Evolutionary conservation across 257 asterid species (phyloP), one percentile per base, ranked within the genome.

Genomic region (Fraxinus quadrangulata): DNA sequence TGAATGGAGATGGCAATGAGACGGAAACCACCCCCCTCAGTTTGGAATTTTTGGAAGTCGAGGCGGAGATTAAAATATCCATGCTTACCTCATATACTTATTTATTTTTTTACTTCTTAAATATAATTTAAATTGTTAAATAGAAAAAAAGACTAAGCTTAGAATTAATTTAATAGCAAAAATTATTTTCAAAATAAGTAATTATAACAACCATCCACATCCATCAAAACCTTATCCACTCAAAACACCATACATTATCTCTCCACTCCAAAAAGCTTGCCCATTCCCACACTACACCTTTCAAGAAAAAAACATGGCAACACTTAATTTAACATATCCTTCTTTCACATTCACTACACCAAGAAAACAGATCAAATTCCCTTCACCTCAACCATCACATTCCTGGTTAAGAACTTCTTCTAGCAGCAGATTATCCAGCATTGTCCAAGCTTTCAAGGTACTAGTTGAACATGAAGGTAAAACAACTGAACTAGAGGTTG

Each of bases 401-500:
- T 79, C 81, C 56, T 21, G 54, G 75, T 23, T 72, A 31, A 74
- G 75, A 45, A 37, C 51, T 11, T 66, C 56, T 30, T 19, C 70
- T 14, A 80, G 49, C 59, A 59, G 68, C 24, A 75, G 33, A 21
- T 59, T 77, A n/a, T 45, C 82, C 31, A 12, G 76, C 84, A 5
- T 81, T 70, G 75, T 75, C 77, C 49, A 59, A 45, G 87, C 97
- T 56, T 90, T 86, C 91, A 92, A 88, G 79, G 97, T 94, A 12
- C 40, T 85, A 39, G 72, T 94, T 79, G 97, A 94, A 70, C 96
- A 94, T 71, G 84, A 76, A 70, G 89, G 81, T 30, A 74, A 80
- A 19, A 76, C 85, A 1, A 88, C 93, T 28, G 97, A 91, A 85
- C 81, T 94, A 0, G 89, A 91, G 37, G 95, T 94, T 49, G 98